Evolutionary conservation across 768 basidiomycete species (phyloP).

Genomic region (Lactarius sanguifluus): DNA sequence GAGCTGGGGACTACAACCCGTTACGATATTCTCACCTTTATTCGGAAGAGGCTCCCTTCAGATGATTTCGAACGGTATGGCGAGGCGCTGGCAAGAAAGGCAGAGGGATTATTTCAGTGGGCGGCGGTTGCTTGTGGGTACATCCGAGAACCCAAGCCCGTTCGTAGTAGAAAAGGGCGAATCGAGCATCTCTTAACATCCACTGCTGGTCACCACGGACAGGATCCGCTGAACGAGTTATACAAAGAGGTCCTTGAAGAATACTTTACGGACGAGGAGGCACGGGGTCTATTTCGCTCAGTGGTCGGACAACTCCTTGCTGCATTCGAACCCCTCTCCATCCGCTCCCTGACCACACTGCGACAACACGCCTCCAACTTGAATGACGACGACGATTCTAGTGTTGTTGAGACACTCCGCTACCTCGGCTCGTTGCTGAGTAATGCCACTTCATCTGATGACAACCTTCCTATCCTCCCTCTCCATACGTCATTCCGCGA

Average conservation of each 20-base stretch:
- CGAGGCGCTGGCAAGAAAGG: not conserved
- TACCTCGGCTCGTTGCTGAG: constrained; percentile 4
- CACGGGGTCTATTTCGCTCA: not conserved
- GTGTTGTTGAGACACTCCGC: not conserved
- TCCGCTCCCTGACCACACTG: not conserved
- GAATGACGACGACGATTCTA: not conserved
- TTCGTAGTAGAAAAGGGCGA: not conserved
- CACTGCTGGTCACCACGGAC: not conserved
- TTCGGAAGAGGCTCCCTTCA: not conserved
- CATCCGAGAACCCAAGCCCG: not conserved
- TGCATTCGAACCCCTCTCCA: not conserved
- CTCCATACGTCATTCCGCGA: not conserved
- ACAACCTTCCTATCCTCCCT: not conserved
- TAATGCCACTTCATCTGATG: constrained; percentile 4
- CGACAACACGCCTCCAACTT: not conserved
- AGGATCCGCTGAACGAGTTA: not conserved
- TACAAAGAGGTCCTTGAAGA: constrained; percentile 1
- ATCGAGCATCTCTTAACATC: not conserved
- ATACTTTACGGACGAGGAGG: not conserved
- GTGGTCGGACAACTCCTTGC: constrained; percentile 11
- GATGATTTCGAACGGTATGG: not conserved
- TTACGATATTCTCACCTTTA: not conserved
- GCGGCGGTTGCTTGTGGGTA: constrained; percentile 3
- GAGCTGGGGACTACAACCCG: not conserved
- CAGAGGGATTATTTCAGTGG: not conserved